These are phyloP conservation scores for Teunomyces pallodes DNA, from an alignment of 805 yeast species.

Conservation along the genomic window DNA sequence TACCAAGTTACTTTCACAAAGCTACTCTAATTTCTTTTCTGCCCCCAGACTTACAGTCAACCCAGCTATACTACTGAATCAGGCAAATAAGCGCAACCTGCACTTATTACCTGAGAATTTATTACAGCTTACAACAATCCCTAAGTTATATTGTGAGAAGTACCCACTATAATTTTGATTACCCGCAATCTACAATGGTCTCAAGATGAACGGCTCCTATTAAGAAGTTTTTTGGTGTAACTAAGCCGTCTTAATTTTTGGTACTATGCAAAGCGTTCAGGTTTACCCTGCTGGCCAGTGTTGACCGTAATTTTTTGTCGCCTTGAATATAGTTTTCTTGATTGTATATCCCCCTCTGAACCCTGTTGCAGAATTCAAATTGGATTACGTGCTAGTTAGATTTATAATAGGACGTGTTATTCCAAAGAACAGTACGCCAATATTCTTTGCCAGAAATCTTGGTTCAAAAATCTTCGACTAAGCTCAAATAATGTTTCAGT, in stretches of 20 bases:
- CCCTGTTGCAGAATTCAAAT: slow-evolving; percentile 30
- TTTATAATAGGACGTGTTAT: slow-evolving; percentile 36
- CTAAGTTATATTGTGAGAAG: slow-evolving; percentile 20
- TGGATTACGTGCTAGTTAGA: slow-evolving; percentile 35
- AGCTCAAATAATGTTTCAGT: slow-evolving; percentile 54
- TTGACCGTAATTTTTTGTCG: slow-evolving; percentile 36
- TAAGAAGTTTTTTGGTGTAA: slow-evolving; percentile 30
- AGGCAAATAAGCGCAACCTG: no score
- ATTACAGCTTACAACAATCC: no score
- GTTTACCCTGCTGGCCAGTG: slow-evolving; percentile 34
- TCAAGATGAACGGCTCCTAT: slow-evolving; percentile 14
- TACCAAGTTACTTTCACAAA: no score
- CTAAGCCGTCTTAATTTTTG: slow-evolving; percentile 22
- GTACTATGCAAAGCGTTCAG: slow-evolving; percentile 14
- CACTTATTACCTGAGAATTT: no score
- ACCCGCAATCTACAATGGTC: slow-evolving; percentile 34
- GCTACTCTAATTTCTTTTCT: no score
- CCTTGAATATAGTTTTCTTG: slow-evolving; percentile 31
- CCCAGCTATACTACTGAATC: no score
- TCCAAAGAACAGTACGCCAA: slow-evolving; percentile 36
- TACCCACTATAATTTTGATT: slow-evolving; percentile 30
- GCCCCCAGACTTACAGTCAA: no score
- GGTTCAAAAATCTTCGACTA: slow-evolving; percentile 58
- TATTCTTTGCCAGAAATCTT: slow-evolving; percentile 53
- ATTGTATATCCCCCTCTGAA: slow-evolving; percentile 28